These are phyloP conservation scores for Chaetomium olivaceum DNA, from an alignment of 2,329 filamentous ascomycete species.

Conservation along the genomic window DNA sequence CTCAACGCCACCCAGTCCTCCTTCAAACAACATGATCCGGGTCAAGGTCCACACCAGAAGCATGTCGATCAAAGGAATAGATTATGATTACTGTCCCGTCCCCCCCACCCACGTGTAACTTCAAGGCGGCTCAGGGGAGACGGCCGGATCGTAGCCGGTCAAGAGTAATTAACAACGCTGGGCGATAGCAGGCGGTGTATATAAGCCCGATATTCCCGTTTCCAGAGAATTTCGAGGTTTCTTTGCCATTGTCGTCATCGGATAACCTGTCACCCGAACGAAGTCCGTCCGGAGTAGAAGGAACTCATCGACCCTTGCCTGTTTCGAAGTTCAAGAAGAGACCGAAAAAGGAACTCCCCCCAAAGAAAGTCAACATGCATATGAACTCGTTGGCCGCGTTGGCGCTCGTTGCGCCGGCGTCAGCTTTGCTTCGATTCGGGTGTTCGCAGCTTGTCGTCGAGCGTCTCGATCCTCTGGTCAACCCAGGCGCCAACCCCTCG, in stretches of 20 bases:
- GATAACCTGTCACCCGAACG: not conserved
- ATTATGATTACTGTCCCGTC: not conserved
- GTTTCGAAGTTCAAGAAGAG: not conserved
- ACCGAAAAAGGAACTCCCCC: not conserved
- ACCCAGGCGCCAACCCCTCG: constrained; percentile 28
- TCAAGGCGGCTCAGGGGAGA: not conserved
- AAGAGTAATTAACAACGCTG: not conserved
- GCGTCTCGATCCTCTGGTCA: constrained; percentile 31
- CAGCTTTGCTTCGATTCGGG: constrained; percentile 30
- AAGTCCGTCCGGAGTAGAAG: not conserved
- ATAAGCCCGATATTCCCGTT: not conserved
- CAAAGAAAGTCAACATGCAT: constrained; percentile 24
- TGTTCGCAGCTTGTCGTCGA: constrained; percentile 33
- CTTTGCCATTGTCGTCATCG: not conserved
- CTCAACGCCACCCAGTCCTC: not conserved
- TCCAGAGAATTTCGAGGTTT: not conserved
- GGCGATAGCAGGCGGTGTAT: not conserved
- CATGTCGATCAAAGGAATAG: not conserved
- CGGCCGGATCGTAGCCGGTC: not conserved
- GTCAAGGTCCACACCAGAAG: not conserved
- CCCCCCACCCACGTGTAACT: constrained; percentile 1
- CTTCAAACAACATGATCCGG: not conserved
- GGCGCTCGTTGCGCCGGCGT: constrained; percentile 27
- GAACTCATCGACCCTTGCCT: not conserved
- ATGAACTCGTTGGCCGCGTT: constrained; percentile 26